Evolutionary conservation across 768 basidiomycete genomes (phyloP).

Genomic region (Multifurca ochricompacta): DNA sequence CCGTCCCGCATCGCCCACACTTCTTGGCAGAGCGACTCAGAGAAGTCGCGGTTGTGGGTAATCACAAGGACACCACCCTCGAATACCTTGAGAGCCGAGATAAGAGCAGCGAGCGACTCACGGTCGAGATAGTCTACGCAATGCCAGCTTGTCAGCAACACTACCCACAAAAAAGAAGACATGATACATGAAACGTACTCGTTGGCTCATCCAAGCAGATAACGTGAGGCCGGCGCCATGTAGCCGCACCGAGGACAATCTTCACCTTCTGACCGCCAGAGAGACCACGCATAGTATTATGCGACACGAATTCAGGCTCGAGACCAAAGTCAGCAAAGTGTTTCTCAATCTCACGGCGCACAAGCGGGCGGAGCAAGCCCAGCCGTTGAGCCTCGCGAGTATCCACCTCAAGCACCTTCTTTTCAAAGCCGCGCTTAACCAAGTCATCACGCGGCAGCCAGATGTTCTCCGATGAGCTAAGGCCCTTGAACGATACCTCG

Average conservation of each 20-base stretch:
- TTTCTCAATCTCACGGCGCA: slow-evolving; percentile 98
- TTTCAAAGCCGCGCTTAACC: slow-evolving; percentile 97
- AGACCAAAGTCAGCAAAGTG: slow-evolving; percentile 99
- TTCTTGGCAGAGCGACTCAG: slow-evolving; percentile 95
- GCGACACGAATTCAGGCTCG: slow-evolving; percentile 96
- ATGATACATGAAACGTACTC: slow-evolving; percentile 40
- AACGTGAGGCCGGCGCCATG: slow-evolving; percentile 97
- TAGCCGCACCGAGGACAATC: slow-evolving; percentile 96
- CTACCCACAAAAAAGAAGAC: background rate
- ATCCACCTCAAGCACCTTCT: slow-evolving; percentile 97
- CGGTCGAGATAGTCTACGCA: slow-evolving; percentile 93
- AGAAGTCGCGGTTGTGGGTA: slow-evolving; percentile 98
- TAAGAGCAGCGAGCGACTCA: slow-evolving; percentile 97
- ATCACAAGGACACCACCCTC: slow-evolving; percentile 98
- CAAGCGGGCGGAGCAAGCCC: slow-evolving; percentile 90
- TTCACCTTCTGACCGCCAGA: slow-evolving; percentile 99
- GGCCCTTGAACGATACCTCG: slow-evolving; percentile 90
- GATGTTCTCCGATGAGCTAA: slow-evolving; percentile 96
- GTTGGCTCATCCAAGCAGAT: slow-evolving; percentile 97
- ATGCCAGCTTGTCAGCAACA: slow-evolving; percentile 14
- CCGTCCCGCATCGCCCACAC: slow-evolving; percentile 99
- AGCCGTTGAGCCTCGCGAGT: slow-evolving; percentile 96
- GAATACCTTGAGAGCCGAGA: slow-evolving; percentile 95
- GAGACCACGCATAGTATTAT: slow-evolving; percentile 98
- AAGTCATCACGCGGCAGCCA: slow-evolving; percentile 97